Conservation (phyloP, 768 basidiomycete species). For the Leccinum barrowsii region DNA sequence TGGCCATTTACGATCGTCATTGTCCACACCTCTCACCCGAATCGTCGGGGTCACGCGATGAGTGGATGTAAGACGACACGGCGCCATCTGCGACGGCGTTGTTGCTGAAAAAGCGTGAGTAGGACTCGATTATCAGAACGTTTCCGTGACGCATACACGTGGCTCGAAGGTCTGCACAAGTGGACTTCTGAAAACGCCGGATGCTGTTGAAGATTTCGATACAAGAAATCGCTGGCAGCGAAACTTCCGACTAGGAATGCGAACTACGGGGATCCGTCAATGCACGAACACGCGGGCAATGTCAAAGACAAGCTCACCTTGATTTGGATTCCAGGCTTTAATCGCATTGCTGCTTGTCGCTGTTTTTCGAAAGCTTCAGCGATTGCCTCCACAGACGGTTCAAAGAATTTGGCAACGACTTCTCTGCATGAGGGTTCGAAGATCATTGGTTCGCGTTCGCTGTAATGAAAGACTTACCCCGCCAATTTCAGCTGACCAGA, state of each 20-base stretch:
- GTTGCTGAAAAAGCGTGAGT: not conserved
- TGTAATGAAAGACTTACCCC: slow-evolving; percentile 25
- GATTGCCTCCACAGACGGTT: slow-evolving; percentile 38
- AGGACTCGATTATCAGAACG: not conserved
- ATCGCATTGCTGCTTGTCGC: slow-evolving; percentile 12
- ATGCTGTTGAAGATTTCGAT: not conserved
- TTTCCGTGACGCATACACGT: not conserved
- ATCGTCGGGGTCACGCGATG: slow-evolving; percentile 27
- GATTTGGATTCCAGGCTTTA: slow-evolving; percentile 25
- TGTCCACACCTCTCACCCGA: too few relatives aligned
- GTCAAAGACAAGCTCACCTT: slow-evolving; percentile 2
- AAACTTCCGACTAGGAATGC: slow-evolving; percentile 13
- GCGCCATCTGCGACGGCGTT: not conserved
- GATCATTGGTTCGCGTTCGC: not conserved
- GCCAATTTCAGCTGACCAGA: slow-evolving; percentile 35
- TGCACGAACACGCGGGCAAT: not conserved
- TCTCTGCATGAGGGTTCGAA: slow-evolving; percentile 15
- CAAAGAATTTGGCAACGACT: slow-evolving; percentile 39
- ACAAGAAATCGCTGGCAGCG: not conserved
- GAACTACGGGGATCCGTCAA: slow-evolving; percentile 15
- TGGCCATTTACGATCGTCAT: too few relatives aligned
- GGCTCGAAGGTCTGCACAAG: not conserved
- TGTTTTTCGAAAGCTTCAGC: slow-evolving; percentile 33
- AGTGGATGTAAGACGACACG: slow-evolving; percentile 35
- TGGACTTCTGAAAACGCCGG: not conserved